Percentiles rank a stretch among this genome's conserved stretches.
phyloP scores from a whole-genome alignment of 2,329 filamentous ascomycete genomes.

The Ascosphaera apis region DNA sequence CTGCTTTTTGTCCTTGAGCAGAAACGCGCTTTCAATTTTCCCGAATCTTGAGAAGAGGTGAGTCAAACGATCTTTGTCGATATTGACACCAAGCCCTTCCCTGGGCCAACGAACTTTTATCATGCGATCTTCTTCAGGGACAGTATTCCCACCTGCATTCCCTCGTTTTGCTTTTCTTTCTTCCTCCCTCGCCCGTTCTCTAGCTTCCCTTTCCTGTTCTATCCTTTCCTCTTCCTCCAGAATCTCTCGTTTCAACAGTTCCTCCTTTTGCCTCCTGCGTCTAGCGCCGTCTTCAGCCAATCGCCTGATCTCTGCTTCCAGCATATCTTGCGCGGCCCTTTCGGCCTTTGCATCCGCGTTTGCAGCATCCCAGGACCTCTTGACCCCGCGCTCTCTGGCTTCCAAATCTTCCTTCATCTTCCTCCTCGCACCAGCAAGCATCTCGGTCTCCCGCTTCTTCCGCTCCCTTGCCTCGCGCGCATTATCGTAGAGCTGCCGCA shows the following conservation, averaged over 20 bases:
- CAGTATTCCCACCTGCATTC: constrained; percentile 18
- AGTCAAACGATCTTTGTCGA: constrained; percentile 26
- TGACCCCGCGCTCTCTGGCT: constrained; percentile 43
- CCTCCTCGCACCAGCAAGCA: constrained; percentile 49
- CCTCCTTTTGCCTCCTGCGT: constrained; percentile 26
- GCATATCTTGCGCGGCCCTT: too few relatives aligned
- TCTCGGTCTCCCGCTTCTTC: constrained; percentile 45
- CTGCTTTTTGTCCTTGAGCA: constrained; percentile 33
- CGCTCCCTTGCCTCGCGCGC: constrained; percentile 47
- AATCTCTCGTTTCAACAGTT: constrained; percentile 22
- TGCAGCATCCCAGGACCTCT: constrained; percentile 27
- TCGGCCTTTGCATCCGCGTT: constrained; percentile 19
- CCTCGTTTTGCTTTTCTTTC: constrained; percentile 12
- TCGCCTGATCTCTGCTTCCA: constrained; percentile 29
- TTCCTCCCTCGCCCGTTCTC: constrained; percentile 20
- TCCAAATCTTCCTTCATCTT: constrained; percentile 75
- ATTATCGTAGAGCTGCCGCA: constrained; percentile 57
- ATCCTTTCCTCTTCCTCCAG: constrained; percentile 16
- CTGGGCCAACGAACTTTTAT: constrained; percentile 33
- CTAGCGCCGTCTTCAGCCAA: constrained; percentile 30
- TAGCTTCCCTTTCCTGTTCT: constrained; percentile 17
- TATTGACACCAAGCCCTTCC: constrained; percentile 21
- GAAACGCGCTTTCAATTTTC: constrained; percentile 30
- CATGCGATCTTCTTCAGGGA: constrained; percentile 32
- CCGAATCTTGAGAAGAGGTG: constrained; percentile 31